Base-by-base conservation (phyloP, 805 yeast species). In the Blastobotrys parvus region DNA sequence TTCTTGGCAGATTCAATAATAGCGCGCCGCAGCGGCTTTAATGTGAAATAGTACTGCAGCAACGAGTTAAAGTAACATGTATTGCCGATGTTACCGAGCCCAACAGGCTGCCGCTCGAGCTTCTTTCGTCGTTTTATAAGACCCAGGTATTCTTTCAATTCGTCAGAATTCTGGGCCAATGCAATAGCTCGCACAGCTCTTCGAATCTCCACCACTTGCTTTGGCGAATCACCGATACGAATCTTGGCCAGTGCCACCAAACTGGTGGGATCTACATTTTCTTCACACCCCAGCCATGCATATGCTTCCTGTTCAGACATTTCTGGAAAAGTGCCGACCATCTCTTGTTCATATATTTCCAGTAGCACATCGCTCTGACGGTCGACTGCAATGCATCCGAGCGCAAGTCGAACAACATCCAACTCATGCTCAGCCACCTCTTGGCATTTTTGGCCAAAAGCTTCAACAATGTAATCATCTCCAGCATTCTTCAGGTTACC, bases 41-140 rank as follows among this genome's bases (percentile, higher is more conserved):
- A 76, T 4, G 87, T 82, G 65, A 88, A 92, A 60, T 87, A 90
- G 56, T 82, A 90, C 58, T 90, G 98, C 34, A 90, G 65, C 39
- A 92, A 68, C 0, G 97, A 90, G 59, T 92, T 90, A 60, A 92
- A 68, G 53, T 89, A 89, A 62, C 98, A 92, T 0, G 98, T 90
- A 59, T 92, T 92, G 19, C 98, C 98, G 48, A 88, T 89, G 58
- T 92, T 92, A 61, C 82, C 85, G 56, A 92, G 70, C 0, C 98
- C 98, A 3, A 87, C 85, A 0, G 98, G 98, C 76, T 90, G 80
- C 39, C 75, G 72, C 13, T 74, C 79, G 0, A 77, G 41, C 5
- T 35, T 38, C 3, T 44, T 43, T 7, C 21, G 37, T 2, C 37
- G 35, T 16, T 43, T 42, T 18, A 45, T 46, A 0, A 77, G 69